A percentile compares a stretch with the other conserved stretches of the same genome.
Conservation (phyloP, 345 rosid genomes). For the Moricandia moricandioides region DNA sequence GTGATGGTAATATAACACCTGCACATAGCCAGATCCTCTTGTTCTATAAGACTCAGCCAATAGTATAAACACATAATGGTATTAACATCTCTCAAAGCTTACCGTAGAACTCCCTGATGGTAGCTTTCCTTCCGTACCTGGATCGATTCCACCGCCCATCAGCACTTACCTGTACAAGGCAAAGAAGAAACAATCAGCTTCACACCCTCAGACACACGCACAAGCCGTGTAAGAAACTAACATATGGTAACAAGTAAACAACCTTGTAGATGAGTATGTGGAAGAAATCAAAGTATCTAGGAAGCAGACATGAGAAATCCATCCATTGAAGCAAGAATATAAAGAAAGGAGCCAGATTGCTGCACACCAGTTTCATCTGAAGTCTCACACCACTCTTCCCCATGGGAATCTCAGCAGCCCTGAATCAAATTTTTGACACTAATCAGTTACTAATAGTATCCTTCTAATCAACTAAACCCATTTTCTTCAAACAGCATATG, state of each 20-base stretch:
- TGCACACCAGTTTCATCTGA: conserved; percentile 85
- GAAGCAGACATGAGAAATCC: conserved; percentile 83
- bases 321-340: conserved; percentile 79
- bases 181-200: conserved; percentile 22
- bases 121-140: conserved; percentile 78
- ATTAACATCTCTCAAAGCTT: no score
- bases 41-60: neutral
- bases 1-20: conserved; percentile 92
- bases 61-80: neutral
- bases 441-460: conserved; percentile 9
- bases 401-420: conserved; percentile 88
- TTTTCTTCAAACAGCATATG: neutral
- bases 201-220: conserved; percentile 1
- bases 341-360: conserved; percentile 78
- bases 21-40: conserved; percentile 11
- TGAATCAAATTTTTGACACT: conserved; percentile 23
- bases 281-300: conserved; percentile 79
- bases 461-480: neutral
- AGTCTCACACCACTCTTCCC: conserved; percentile 68
- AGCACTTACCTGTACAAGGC: conserved; percentile 53
- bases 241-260: conserved; percentile 25
- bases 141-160: conserved; percentile 57
- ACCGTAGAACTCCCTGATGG: conserved; percentile 87
- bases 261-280: conserved; percentile 87
- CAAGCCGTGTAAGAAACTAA: neutral